phyloP scores from a whole-genome alignment of 2,329 filamentous ascomycete genomes.

The Colletotrichum horii region DNA sequence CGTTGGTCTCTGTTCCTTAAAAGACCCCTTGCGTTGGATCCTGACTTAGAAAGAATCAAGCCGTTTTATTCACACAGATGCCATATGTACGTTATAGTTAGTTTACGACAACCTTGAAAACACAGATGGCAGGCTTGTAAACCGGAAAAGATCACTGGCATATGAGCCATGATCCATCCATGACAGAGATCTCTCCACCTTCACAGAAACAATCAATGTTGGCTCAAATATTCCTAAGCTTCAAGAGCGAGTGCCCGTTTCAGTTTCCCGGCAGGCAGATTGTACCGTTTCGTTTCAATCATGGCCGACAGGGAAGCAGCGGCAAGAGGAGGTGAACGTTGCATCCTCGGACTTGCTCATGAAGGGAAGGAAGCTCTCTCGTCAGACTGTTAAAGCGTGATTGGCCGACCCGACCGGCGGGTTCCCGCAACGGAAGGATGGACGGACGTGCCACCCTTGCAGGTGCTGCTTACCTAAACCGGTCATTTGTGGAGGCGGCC shows the following conservation, averaged over 20 bases:
- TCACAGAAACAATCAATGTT: neutral
- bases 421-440: neutral
- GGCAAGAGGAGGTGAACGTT: neutral
- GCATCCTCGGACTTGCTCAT: neutral
- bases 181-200: too few relatives aligned
- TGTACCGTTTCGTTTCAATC: neutral
- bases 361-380: neutral
- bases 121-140: accelerated
- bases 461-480: neutral
- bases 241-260: neutral
- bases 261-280: neutral
- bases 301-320: neutral
- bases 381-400: neutral
- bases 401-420: neutral
- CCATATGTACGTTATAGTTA: too few relatives aligned
- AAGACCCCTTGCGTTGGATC: too few relatives aligned
- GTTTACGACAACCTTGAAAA: too few relatives aligned
- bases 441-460: neutral
- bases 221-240: neutral
- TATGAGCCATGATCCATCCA: too few relatives aligned
- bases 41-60: too few relatives aligned
- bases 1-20: too few relatives aligned
- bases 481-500: neutral
- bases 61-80: too few relatives aligned
- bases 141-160: accelerated